Evolutionary conservation across 805 yeast genomes (phyloP), one percentile per base, ranked within the genome.

Genomic region (Wickerhamomyces hampshirensis): DNA sequence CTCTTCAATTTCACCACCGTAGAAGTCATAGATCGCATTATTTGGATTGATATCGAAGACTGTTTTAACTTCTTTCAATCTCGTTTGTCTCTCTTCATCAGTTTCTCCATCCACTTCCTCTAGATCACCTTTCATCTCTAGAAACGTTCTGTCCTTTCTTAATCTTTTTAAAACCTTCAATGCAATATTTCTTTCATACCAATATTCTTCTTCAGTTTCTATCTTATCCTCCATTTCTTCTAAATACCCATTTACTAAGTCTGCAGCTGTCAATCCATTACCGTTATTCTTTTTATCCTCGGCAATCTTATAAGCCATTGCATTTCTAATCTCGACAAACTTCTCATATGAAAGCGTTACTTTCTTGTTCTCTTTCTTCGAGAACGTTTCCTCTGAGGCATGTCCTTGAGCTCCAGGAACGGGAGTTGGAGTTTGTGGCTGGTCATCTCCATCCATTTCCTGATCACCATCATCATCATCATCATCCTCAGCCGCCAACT

Each of bases 171-270:
- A 64, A 11, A 93, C 96, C 60, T 87, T 91, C 48, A 70, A 73
- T 1, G 87, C 85, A 34, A 84, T 66, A 31, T 71, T 75, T 38
- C 83, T 67, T 56, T 91, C 96, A 10, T 63, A 64, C 66, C 80
- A 75, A 53, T 79, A 80, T 34, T 84, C 84, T 32, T 69, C 75
- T 50, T 82, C 95, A 5, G 82, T 68, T 21, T 74, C 68, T 28
- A 93, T 65, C 33, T 75, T 80, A 43, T 76, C 76, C 59, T 86
- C 96, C 39, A 75, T 75, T 48, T 78, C 83, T 26, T 73, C 65
- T 51, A 91, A 68, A 59, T 88, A 93, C 82, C 88, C 84, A 31
- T 84, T 80, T n/a, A 80, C 76, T 33, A 93, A 64, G 26, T 77
- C 78, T 6, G 73, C 76, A 4, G 78, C 81, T 0, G 84, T 75